Percentiles rank a stretch among this genome's conserved stretches.
phyloP scores from a whole-genome alignment of 1,139 yeast genomes.

The Petasospora rhodanensis region DNA sequence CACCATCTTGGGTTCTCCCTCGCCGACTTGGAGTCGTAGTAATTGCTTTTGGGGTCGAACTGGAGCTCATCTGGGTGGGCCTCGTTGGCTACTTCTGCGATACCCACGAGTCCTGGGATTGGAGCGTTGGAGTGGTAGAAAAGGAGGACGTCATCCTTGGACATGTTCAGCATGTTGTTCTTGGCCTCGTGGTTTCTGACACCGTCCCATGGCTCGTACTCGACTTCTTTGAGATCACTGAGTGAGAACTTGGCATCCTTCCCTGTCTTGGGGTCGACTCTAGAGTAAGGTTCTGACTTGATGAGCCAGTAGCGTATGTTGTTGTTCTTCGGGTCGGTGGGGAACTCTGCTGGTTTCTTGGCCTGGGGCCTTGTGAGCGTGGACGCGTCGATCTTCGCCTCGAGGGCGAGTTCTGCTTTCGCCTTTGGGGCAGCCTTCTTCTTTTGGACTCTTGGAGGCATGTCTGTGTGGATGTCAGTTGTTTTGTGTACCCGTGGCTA shows the following conservation, averaged over 20 bases:
- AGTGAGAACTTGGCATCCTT: conserved; percentile 45
- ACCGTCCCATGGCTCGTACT: conserved; percentile 49
- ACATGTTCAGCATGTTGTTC: conserved; percentile 44
- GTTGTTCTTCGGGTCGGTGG: conserved; percentile 16
- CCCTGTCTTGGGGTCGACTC: conserved; percentile 41
- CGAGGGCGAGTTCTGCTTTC: conserved; percentile 2
- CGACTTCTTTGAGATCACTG: conserved; percentile 35
- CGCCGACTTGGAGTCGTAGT: conserved; percentile 42
- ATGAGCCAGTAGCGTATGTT: conserved; percentile 43
- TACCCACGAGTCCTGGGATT: conserved; percentile 49
- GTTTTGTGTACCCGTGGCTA: too few species aligned
- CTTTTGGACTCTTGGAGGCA: conserved; percentile 12
- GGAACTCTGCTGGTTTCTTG: conserved; percentile 24
- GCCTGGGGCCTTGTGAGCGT: conserved; percentile 19
- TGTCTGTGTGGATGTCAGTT: conserved; percentile 1
- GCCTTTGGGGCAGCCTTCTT: conserved; percentile 1
- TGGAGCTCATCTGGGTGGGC: conserved; percentile 40
- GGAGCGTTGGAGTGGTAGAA: conserved; percentile 53
- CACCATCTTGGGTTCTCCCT: conserved; percentile 45
- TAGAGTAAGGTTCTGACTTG: conserved; percentile 47
- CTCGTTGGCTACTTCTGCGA: conserved; percentile 36
- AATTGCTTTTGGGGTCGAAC: conserved; percentile 37
- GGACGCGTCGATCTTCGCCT: conserved; percentile 3
- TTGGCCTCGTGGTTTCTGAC: conserved; percentile 53
- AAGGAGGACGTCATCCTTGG: conserved; percentile 38